Conservation (phyloP, 2,329 filamentous ascomycete genomes). For the Pseudofabraea citricarpa region DNA sequence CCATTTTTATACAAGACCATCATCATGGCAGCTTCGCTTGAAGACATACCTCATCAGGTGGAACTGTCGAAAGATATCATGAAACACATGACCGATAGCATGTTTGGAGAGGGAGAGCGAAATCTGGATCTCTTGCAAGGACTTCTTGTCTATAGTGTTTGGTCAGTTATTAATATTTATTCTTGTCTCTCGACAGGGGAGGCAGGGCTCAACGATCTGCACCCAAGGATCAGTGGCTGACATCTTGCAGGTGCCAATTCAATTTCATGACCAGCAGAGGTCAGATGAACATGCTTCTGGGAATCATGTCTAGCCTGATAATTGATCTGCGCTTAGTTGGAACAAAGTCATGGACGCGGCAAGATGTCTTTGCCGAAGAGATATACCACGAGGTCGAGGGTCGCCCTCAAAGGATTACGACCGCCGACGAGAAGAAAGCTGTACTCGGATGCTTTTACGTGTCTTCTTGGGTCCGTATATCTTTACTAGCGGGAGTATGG, state of each 20-base stretch:
- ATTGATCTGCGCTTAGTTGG: not conserved
- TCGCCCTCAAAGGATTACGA: not conserved
- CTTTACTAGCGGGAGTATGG: too few species aligned
- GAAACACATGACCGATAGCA: conserved; percentile 3
- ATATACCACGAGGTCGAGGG: not conserved
- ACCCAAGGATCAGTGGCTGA: not conserved
- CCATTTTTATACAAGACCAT: conserved; percentile 10
- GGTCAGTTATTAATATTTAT: not conserved
- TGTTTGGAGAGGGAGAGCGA: conserved; percentile 1
- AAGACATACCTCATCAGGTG: conserved; percentile 4
- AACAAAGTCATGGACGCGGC: conserved; percentile 14
- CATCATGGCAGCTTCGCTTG: conserved; percentile 4
- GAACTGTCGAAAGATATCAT: conserved; percentile 3
- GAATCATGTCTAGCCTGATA: not conserved
- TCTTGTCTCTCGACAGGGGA: too few species aligned
- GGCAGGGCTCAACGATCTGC: too few species aligned
- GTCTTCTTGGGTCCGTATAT: conserved; percentile 21
- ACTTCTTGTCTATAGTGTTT: conserved; percentile 8
- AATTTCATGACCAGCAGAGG: not conserved
- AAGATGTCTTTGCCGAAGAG: conserved; percentile 16
- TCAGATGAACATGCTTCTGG: not conserved
- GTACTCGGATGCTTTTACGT: conserved; percentile 28
- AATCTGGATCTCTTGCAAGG: conserved; percentile 12
- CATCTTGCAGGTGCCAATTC: not conserved
- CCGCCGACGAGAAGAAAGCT: conserved; percentile 23